A percentile compares a stretch with the other conserved stretches of the same genome.
Evolutionary conservation across 805 yeast genomes (phyloP).

Genomic region (Teunomyces lycoperdinae): DNA sequence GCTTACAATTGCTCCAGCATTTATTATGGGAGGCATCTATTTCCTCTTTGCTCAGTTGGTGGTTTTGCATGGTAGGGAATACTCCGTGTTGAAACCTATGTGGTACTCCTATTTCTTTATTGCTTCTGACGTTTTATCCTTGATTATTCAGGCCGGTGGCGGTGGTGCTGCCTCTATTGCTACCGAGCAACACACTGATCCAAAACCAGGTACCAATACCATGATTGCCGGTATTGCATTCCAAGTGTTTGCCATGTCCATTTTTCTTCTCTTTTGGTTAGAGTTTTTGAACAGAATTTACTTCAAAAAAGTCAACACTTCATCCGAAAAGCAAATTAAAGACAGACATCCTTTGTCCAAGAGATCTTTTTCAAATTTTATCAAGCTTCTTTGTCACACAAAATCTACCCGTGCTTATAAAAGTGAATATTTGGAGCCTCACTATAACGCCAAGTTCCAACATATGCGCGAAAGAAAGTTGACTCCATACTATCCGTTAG

Average conservation of each 20-base stretch:
- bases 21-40: conserved; percentile 43
- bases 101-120: conserved; percentile 44
- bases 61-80: conserved; percentile 36
- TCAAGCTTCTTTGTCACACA: conserved; percentile 27
- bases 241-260: conserved; percentile 39
- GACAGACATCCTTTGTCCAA: conserved; percentile 16
- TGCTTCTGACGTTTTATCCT: conserved; percentile 33
- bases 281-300: conserved; percentile 32
- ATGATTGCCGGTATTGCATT: conserved; percentile 39
- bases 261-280: conserved; percentile 35
- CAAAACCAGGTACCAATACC: conserved; percentile 31
- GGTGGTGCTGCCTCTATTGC: conserved; percentile 35
- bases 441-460: conserved; percentile 27
- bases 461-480: conserved; percentile 23
- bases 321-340: conserved; percentile 1
- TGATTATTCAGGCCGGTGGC: conserved; percentile 41
- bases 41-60: conserved; percentile 40
- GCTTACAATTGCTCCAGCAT: conserved; percentile 41
- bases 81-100: conserved; percentile 38
- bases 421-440: conserved; percentile 21
- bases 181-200: conserved; percentile 16
- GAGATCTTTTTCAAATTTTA: conserved; percentile 21
- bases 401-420: conserved; percentile 22
- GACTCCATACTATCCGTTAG: conserved; percentile 32
- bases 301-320: conserved; percentile 21